Evolutionary conservation across 1,139 yeast species (phyloP).

Genomic region (Scheffersomyces insectosa): DNA sequence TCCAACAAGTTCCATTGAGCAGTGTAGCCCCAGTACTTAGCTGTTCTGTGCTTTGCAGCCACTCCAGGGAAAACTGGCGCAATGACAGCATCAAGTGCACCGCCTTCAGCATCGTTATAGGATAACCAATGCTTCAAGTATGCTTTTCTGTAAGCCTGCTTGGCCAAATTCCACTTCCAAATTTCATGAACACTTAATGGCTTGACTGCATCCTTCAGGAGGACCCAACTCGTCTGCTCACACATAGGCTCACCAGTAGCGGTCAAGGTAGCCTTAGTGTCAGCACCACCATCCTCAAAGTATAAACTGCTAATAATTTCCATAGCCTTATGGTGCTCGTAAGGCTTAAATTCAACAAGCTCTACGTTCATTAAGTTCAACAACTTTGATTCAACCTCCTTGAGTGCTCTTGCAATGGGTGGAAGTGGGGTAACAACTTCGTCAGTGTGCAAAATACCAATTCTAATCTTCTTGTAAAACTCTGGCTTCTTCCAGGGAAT

Average conservation of each 20-base stretch:
- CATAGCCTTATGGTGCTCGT: slow-evolving; percentile 13
- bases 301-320: slow-evolving; percentile 17
- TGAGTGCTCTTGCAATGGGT: slow-evolving; percentile 24
- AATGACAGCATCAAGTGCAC: slow-evolving; percentile 16
- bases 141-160: slow-evolving; percentile 21
- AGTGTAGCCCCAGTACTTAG: slow-evolving; percentile 24
- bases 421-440: slow-evolving; percentile 22
- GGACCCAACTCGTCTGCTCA: slow-evolving; percentile 20
- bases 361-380: slow-evolving; percentile 13
- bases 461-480: slow-evolving; percentile 10
- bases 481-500: slow-evolving; percentile 16
- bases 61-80: slow-evolving; percentile 24
- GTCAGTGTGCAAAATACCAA: slow-evolving; percentile 18
- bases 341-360: slow-evolving; percentile 17
- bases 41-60: slow-evolving; percentile 20
- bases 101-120: slow-evolving; percentile 11
- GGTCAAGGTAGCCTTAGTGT: slow-evolving; percentile 14
- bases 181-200: slow-evolving; percentile 7
- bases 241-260: slow-evolving; percentile 21
- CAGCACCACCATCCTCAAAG: slow-evolving; percentile 26
- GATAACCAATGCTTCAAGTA: slow-evolving; percentile 19
- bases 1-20: slow-evolving; percentile 24
- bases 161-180: slow-evolving; percentile 22
- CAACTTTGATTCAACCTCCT: slow-evolving; percentile 13
- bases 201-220: slow-evolving; percentile 9